Evolutionary conservation across 768 basidiomycete genomes (phyloP).

Genomic region (Tricholoma bakamatsutake): DNA sequence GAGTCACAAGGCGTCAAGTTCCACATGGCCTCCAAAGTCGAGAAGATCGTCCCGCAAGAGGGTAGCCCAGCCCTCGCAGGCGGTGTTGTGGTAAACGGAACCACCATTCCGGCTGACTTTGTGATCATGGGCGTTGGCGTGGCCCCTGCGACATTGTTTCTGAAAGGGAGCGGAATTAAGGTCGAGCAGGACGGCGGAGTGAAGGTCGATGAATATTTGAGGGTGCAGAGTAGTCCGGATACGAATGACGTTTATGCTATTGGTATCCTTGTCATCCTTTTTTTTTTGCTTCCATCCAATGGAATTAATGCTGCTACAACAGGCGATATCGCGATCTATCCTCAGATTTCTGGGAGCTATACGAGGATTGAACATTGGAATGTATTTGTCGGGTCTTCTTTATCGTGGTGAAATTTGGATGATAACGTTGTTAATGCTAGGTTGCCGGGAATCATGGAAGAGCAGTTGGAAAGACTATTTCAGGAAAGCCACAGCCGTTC

Average conservation of each 20-base stretch:
- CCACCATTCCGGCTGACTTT: conserved; percentile 64
- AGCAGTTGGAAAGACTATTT: conserved; percentile 74
- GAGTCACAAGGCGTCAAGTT: conserved; percentile 82
- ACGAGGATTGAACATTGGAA: conserved; percentile 89
- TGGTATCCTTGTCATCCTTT: conserved; percentile 30
- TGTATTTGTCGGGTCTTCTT: conserved; percentile 31
- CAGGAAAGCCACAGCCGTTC: conserved; percentile 60
- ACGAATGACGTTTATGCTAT: conserved; percentile 61
- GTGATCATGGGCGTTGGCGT: conserved; percentile 88
- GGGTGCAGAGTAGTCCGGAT: conserved; percentile 42
- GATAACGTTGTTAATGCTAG: conserved; percentile 24
- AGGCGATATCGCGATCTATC: conserved; percentile 82
- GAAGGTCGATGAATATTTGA: conserved; percentile 68
- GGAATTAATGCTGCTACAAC: background rate
- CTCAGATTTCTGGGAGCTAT: conserved; percentile 48
- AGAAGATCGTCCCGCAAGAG: conserved; percentile 56
- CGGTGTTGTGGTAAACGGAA: conserved; percentile 60
- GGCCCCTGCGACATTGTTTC: conserved; percentile 71
- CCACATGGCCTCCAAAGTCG: conserved; percentile 66
- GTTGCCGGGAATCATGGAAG: conserved; percentile 86
- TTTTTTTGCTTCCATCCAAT: background rate
- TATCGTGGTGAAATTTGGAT: background rate
- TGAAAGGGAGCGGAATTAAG: conserved; percentile 63
- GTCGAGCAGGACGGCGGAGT: conserved; percentile 76
- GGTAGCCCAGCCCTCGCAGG: conserved; percentile 49